These are phyloP conservation scores for Trichoderma hamatum DNA, from an alignment of 2,329 filamentous ascomycete species.

Conservation along the genomic window DNA sequence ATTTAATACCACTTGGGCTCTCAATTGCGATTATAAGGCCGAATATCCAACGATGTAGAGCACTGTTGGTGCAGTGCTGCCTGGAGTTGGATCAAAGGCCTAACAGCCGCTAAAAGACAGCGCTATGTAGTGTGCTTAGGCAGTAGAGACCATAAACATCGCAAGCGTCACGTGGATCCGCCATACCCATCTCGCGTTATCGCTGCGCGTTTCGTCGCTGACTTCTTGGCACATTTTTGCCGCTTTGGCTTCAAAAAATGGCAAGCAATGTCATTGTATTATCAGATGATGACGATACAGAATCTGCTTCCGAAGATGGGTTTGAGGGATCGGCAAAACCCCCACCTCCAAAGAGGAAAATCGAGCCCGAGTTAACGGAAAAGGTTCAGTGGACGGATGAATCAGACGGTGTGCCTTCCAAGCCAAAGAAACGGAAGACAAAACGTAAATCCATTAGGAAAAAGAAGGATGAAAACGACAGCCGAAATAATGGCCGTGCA, in stretches of 20 bases:
- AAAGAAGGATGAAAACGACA: conserved; percentile 33
- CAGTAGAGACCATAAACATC: not conserved
- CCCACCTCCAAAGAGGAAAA: conserved; percentile 44
- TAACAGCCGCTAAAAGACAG: not conserved
- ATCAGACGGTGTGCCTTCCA: conserved; percentile 62
- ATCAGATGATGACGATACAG: conserved; percentile 33
- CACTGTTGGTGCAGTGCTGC: not conserved
- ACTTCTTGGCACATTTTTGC: not conserved
- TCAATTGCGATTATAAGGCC: too few species aligned
- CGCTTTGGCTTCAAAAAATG: conserved; percentile 11
- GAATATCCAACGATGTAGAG: too few species aligned
- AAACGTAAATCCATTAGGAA: conserved; percentile 38
- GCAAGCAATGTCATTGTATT: conserved; percentile 35
- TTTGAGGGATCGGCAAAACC: conserved; percentile 14
- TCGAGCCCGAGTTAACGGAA: conserved; percentile 42
- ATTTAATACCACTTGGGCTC: too few species aligned
- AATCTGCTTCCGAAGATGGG: conserved; percentile 31
- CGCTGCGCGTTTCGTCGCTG: not conserved
- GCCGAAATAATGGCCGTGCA: conserved; percentile 41
- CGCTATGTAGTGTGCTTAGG: not conserved
- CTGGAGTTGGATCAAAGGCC: not conserved
- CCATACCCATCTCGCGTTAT: conserved; percentile 1
- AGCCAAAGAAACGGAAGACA: conserved; percentile 47
- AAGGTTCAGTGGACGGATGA: conserved; percentile 62
- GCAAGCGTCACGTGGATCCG: conserved; percentile 8